Conservation (phyloP, 164 flowering plant species). For the Tinospora cordifolia region DNA sequence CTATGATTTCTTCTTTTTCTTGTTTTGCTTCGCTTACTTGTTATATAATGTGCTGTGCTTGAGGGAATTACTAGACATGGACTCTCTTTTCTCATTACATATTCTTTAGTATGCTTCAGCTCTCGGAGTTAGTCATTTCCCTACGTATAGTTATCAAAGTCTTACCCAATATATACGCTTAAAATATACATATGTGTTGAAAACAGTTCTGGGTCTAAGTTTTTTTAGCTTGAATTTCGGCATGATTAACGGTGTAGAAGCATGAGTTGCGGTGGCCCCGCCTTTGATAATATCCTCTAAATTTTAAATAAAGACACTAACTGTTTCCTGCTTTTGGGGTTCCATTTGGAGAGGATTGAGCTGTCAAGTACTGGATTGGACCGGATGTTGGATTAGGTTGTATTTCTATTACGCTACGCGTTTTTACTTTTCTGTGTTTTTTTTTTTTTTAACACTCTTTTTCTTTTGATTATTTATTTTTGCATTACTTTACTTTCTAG, state of each 20-base stretch:
- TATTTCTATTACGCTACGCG: background rate
- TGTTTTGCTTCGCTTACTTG: no score
- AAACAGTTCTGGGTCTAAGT: background rate
- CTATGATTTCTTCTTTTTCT: no score
- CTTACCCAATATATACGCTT: background rate
- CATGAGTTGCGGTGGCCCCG: background rate
- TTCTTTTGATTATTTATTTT: no score
- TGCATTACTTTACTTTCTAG: no score
- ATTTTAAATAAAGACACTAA: background rate
- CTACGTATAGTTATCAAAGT: background rate
- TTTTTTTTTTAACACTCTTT: background rate
- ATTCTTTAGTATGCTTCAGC: background rate
- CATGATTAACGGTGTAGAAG: background rate
- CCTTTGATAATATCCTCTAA: background rate
- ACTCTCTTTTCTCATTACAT: no score
- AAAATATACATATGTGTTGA: no score
- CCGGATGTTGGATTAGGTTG: slow-evolving; percentile 2
- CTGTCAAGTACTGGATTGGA: background rate
- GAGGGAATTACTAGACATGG: background rate
- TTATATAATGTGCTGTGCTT: background rate
- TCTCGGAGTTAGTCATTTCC: background rate
- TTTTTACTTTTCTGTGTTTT: background rate
- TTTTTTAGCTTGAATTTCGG: background rate
- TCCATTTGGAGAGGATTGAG: background rate
- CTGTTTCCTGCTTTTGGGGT: background rate